A percentile compares a stretch with the other conserved stretches of the same genome.
phyloP scores from a whole-genome alignment of 2,329 filamentous ascomycete genomes.

The Colletotrichum shisoi region DNA sequence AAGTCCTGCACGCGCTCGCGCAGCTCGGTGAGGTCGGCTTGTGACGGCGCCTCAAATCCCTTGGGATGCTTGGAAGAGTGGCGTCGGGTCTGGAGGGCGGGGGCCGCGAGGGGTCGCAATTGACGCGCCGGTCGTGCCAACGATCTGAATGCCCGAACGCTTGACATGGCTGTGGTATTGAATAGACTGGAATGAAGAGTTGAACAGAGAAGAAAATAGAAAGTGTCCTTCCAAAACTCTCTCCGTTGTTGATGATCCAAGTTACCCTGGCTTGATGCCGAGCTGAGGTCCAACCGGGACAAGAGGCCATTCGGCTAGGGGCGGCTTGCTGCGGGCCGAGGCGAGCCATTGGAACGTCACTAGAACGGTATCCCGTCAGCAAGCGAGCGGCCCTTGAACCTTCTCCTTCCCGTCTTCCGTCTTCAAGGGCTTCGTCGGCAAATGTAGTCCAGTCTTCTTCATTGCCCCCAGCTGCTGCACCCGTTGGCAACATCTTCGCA shows the following conservation, averaged over 20 bases:
- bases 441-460: constrained; percentile 36
- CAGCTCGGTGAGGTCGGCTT: constrained; percentile 79
- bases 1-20: constrained; percentile 89
- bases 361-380: constrained; percentile 37
- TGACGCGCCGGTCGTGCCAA: constrained; percentile 48
- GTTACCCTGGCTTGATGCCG: constrained; percentile 32
- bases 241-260: constrained; percentile 26
- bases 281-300: constrained; percentile 39
- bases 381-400: constrained; percentile 37
- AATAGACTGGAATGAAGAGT: background rate
- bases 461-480: constrained; percentile 32
- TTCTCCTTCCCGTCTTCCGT: constrained; percentile 22
- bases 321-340: constrained; percentile 56
- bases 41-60: constrained; percentile 72
- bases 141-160: constrained; percentile 50
- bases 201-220: constrained; percentile 23
- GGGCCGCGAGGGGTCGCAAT: constrained; percentile 46
- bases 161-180: constrained; percentile 49
- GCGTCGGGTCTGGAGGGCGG: constrained; percentile 51
- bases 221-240: constrained; percentile 2
- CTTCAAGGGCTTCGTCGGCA: constrained; percentile 42
- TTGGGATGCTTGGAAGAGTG: constrained; percentile 68
- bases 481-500: constrained; percentile 34
- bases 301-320: constrained; percentile 48
- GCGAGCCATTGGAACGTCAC: constrained; percentile 40